A percentile compares a stretch with the other conserved stretches of the same genome.
phyloP scores from a whole-genome alignment of 2,329 filamentous ascomycete species.

The Monilinia fructicola region DNA sequence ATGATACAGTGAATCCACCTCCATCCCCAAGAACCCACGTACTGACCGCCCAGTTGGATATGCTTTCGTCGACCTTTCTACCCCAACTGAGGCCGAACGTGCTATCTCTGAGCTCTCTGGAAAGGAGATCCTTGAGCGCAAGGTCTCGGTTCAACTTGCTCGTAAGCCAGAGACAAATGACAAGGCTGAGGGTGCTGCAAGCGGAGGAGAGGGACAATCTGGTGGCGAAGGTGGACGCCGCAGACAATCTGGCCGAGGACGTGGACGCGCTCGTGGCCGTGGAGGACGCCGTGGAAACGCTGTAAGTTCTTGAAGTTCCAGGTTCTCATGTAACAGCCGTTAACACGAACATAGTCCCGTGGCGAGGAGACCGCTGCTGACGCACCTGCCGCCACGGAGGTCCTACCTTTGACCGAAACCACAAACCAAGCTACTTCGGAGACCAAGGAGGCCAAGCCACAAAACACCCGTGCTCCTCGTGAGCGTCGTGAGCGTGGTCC shows the following conservation, averaged over 20 bases:
- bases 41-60: slow-evolving; percentile 98
- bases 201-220: slow-evolving; percentile 67
- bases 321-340: background rate
- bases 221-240: slow-evolving; percentile 66
- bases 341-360: slow-evolving; percentile 34
- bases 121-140: slow-evolving; percentile 96
- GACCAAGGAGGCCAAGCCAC: slow-evolving; percentile 42
- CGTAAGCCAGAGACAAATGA: slow-evolving; percentile 91
- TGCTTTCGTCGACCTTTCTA: slow-evolving; percentile 97
- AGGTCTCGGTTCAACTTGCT: slow-evolving; percentile 97
- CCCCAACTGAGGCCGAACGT: slow-evolving; percentile 89
- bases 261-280: slow-evolving; percentile 65
- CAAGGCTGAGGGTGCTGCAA: slow-evolving; percentile 68
- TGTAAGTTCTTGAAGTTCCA: slow-evolving; percentile 48
- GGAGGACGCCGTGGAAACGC: slow-evolving; percentile 63
- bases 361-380: slow-evolving; percentile 47
- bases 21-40: slow-evolving; percentile 98
- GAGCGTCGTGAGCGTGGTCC: slow-evolving; percentile 82
- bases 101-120: slow-evolving; percentile 94
- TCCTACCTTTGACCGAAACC: slow-evolving; percentile 60
- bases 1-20: slow-evolving; percentile 81
- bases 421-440: slow-evolving; percentile 58
- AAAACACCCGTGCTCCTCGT: slow-evolving; percentile 51
- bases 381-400: slow-evolving; percentile 52
- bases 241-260: slow-evolving; percentile 62